Percentiles rank a stretch among this genome's conserved stretches.
These are phyloP conservation scores for Theileria equi DNA, from an alignment of 169 alveolate species.

Conservation along the genomic window DNA sequence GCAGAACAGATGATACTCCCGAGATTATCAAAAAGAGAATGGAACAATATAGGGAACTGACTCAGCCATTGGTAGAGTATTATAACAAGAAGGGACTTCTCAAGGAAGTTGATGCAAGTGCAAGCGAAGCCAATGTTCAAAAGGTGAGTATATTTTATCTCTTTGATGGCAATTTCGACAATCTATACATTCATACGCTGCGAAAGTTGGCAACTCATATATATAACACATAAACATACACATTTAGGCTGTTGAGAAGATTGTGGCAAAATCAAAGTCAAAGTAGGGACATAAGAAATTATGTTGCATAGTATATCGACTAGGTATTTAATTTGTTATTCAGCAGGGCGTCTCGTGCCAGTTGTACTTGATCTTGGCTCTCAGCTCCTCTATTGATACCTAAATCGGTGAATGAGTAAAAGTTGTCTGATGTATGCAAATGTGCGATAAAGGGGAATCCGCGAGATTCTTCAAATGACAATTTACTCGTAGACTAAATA, in stretches of 20 bases:
- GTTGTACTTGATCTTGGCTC: conserved; percentile 42
- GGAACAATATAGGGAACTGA: conserved; percentile 64
- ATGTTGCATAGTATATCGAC: not conserved
- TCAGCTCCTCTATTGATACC: conserved; percentile 59
- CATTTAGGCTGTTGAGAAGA: conserved; percentile 9
- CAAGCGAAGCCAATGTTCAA: conserved; percentile 53
- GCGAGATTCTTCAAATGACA: too few species aligned
- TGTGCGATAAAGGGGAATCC: not conserved
- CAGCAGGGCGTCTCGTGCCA: conserved; percentile 21
- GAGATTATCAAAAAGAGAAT: conserved; percentile 68
- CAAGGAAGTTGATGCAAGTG: conserved; percentile 63
- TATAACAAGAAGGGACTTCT: conserved; percentile 62
- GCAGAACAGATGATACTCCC: conserved; percentile 65
- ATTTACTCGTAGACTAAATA: too few species aligned
- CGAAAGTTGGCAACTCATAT: not conserved
- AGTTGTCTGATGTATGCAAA: not conserved
- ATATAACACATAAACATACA: not conserved
- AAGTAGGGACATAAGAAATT: not conserved
- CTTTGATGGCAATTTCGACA: too few species aligned
- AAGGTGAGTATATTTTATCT: conserved; percentile 34
- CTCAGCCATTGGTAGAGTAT: conserved; percentile 65
- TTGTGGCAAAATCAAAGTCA: not conserved
- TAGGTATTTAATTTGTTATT: not conserved
- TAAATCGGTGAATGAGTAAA: not conserved
- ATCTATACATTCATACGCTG: too few species aligned